Percentiles rank a stretch among this genome's conserved stretches.
These are phyloP conservation scores for Citrus australasica DNA, from an alignment of 345 rosid genomes.

Conservation along the genomic window DNA sequence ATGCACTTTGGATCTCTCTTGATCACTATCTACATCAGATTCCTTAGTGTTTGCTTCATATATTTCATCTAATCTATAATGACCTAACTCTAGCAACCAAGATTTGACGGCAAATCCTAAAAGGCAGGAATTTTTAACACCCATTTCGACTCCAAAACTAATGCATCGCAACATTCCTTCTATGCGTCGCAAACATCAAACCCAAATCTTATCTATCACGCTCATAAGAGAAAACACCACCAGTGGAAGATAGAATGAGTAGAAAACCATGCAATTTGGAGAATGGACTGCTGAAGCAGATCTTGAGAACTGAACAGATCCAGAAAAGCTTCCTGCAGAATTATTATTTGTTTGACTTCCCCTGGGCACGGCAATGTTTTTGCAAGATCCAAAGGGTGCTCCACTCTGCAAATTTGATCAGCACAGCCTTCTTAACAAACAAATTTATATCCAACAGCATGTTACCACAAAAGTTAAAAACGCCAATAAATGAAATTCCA, in stretches of 20 bases:
- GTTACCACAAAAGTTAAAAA: neutral
- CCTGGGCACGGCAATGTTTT: constrained; percentile 50
- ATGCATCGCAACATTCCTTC: neutral
- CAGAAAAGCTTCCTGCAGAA: constrained; percentile 66
- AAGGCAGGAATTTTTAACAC: constrained; percentile 2
- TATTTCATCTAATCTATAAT: constrained; percentile 8
- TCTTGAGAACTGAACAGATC: constrained; percentile 78
- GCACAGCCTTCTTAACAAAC: constrained; percentile 7
- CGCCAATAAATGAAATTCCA: neutral
- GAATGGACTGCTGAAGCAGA: constrained; percentile 44
- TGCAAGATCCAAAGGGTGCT: constrained; percentile 88
- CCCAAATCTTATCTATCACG: constrained; percentile 14
- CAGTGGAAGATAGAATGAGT: constrained; percentile 38
- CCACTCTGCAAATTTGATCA: constrained; percentile 55
- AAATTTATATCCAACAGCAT: neutral
- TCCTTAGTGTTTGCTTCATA: constrained; percentile 8
- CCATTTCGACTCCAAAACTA: constrained; percentile 14
- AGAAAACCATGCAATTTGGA: constrained; percentile 29
- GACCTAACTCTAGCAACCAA: constrained; percentile 11
- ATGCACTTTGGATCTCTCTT: constrained; percentile 1
- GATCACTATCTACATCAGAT: constrained; percentile 14
- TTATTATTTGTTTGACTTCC: constrained; percentile 44
- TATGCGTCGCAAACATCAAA: constrained; percentile 17
- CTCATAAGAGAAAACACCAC: constrained; percentile 36
- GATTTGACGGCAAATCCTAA: neutral